Percentiles rank a stretch among this genome's conserved stretches.
Conservation (phyloP, 1,139 yeast species). For the Yamadazyma diddensiae region DNA sequence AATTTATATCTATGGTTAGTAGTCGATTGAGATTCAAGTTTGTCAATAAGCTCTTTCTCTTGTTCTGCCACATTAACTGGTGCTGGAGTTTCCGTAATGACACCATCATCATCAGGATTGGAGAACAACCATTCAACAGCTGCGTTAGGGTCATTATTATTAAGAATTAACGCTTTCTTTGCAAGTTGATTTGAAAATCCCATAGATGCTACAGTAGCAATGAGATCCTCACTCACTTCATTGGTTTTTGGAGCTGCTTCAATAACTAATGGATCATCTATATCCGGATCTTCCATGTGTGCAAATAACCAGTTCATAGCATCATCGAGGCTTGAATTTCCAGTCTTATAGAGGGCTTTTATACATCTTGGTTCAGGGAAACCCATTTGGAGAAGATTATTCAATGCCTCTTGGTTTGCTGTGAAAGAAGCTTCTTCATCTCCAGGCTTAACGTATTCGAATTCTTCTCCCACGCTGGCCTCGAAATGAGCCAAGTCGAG, state of each 20-base stretch:
- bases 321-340: constrained; percentile 62
- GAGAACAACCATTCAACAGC: constrained; percentile 90
- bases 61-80: constrained; percentile 20
- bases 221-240: constrained; percentile 36
- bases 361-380: constrained; percentile 66
- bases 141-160: constrained; percentile 59
- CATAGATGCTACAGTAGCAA: constrained; percentile 63
- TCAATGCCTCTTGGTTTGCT: constrained; percentile 56
- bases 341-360: constrained; percentile 71
- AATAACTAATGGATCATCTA: constrained; percentile 53
- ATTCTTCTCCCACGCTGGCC: constrained; percentile 40
- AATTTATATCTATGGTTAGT: constrained; percentile 39
- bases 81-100: constrained; percentile 8
- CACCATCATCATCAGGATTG: constrained; percentile 62
- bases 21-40: constrained; percentile 1
- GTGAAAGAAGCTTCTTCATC: constrained; percentile 30
- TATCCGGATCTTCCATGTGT: constrained; percentile 81
- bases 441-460: constrained; percentile 21
- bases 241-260: constrained; percentile 7
- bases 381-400: constrained; percentile 76
- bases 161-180: constrained; percentile 63
- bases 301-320: constrained; percentile 92
- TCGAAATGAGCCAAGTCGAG: constrained; percentile 30
- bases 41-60: constrained; percentile 15
- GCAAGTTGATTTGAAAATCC: constrained; percentile 70